A percentile compares a stretch with the other conserved stretches of the same genome.
Conservation (phyloP, 169 alveolate genomes). For the Theileria orientalis region DNA sequence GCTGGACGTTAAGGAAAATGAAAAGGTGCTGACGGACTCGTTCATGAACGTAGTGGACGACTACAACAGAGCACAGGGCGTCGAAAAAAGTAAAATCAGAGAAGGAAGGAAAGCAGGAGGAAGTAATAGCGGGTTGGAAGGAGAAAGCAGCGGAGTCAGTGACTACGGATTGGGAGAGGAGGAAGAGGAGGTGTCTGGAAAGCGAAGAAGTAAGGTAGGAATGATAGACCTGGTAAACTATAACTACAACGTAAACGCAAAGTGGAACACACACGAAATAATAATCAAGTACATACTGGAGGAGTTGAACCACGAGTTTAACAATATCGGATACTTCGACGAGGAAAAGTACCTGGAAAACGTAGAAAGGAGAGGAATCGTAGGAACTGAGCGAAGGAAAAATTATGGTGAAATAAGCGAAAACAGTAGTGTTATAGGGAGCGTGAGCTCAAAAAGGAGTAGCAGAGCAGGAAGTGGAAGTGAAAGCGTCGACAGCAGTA, state of each 20-base stretch:
- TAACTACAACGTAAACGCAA: constrained; percentile 64
- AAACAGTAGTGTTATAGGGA: neutral
- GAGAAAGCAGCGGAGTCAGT: neutral
- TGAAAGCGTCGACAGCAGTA: too few species aligned
- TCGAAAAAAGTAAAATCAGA: constrained; percentile 29
- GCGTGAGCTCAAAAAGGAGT: too few species aligned
- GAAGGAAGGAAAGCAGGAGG: constrained; percentile 24
- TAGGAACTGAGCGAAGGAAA: too few species aligned
- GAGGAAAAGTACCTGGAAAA: too few species aligned
- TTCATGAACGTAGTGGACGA: constrained; percentile 42
- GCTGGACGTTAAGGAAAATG: constrained; percentile 68
- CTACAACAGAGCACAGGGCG: constrained; percentile 28
- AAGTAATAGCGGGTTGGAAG: constrained; percentile 51
- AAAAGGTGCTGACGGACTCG: constrained; percentile 70
- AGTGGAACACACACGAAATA: constrained; percentile 65
- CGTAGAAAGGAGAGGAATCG: too few species aligned
- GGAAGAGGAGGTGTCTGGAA: neutral
- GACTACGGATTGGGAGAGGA: too few species aligned
- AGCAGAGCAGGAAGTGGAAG: too few species aligned
- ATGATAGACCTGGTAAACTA: constrained; percentile 15
- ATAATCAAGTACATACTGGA: constrained; percentile 37
- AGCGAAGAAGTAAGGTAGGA: neutral
- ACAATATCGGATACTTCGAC: constrained; percentile 56
- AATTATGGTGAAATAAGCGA: neutral
- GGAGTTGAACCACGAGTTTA: constrained; percentile 30